Conservation (phyloP, 1,139 yeast species). For the Meyerozyma guilliermondii region DNA sequence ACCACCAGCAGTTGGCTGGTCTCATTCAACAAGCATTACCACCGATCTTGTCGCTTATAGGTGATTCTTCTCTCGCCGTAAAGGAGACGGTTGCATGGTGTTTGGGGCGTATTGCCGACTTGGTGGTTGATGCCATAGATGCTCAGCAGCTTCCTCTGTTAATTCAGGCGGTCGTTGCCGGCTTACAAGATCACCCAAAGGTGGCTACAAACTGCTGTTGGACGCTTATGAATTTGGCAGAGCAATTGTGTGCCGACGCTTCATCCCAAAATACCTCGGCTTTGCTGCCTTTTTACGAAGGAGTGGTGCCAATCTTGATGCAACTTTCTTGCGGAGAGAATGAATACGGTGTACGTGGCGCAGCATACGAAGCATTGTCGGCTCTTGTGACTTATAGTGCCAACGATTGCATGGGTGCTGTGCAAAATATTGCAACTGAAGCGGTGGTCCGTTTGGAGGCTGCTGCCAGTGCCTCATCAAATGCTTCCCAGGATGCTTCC, state of each 20-base stretch:
- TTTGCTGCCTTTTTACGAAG: slow-evolving; percentile 68
- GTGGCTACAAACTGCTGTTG: slow-evolving; percentile 95
- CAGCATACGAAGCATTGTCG: slow-evolving; percentile 91
- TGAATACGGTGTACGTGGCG: slow-evolving; percentile 85
- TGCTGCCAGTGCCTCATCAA: slow-evolving; percentile 20
- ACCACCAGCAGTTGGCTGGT: slow-evolving; percentile 58
- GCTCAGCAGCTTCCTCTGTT: slow-evolving; percentile 63
- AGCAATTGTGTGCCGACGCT: slow-evolving; percentile 68
- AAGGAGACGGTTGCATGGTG: slow-evolving; percentile 99
- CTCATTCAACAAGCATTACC: slow-evolving; percentile 78
- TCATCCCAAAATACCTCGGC: slow-evolving; percentile 50
- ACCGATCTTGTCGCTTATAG: slow-evolving; percentile 69
- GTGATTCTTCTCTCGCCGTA: slow-evolving; percentile 74
- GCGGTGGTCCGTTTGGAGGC: slow-evolving; percentile 63
- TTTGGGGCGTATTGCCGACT: slow-evolving; percentile 90
- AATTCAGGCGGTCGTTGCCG: slow-evolving; percentile 66
- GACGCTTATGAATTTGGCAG: slow-evolving; percentile 89
- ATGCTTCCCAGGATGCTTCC: slow-evolving; percentile 48
- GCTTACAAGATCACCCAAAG: slow-evolving; percentile 85
- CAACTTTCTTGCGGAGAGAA: slow-evolving; percentile 70
- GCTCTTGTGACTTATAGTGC: slow-evolving; percentile 75
- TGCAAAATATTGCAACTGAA: slow-evolving; percentile 70
- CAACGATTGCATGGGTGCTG: slow-evolving; percentile 60
- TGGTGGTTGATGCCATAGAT: slow-evolving; percentile 75
- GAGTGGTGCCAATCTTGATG: slow-evolving; percentile 65